Conservation (phyloP, 768 basidiomycete genomes). For the Rhizopogon vesiculosus region DNA sequence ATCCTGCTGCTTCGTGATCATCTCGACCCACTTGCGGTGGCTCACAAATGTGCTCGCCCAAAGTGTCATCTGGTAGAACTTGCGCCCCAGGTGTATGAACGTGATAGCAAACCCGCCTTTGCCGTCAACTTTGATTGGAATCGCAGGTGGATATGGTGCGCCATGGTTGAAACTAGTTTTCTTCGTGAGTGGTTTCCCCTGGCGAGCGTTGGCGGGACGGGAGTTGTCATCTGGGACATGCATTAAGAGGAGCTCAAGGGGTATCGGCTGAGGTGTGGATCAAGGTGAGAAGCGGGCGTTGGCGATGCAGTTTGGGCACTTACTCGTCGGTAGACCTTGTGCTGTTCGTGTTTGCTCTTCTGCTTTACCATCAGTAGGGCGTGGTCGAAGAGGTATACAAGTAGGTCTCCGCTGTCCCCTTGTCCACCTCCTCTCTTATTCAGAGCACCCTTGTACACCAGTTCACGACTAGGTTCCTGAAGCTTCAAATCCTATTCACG, state of each 20-base stretch:
- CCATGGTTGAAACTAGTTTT: conserved; percentile 37
- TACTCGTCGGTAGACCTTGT: conserved; percentile 90
- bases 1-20: conserved; percentile 87
- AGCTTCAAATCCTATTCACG: conserved; percentile 71
- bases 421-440: conserved; percentile 76
- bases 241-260: conserved; percentile 85
- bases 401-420: conserved; percentile 81
- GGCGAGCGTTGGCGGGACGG: conserved; percentile 33
- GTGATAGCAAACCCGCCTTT: conserved; percentile 92
- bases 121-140: conserved; percentile 49
- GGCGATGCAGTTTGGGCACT: conserved; percentile 22
- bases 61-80: conserved; percentile 86
- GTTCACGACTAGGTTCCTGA: conserved; percentile 82
- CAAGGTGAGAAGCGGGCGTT: background rate
- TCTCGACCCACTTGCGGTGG: conserved; percentile 93
- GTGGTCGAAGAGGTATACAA: conserved; percentile 96
- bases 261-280: conserved; percentile 69
- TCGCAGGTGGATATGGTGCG: conserved; percentile 39
- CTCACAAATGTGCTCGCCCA: conserved; percentile 84
- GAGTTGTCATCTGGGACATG: conserved; percentile 65
- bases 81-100: conserved; percentile 89
- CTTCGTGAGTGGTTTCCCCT: conserved; percentile 39
- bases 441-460: conserved; percentile 86
- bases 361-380: conserved; percentile 93
- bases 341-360: conserved; percentile 89